phyloP scores from a whole-genome alignment of 768 basidiomycete genomes.

The Boletus insuetus region DNA sequence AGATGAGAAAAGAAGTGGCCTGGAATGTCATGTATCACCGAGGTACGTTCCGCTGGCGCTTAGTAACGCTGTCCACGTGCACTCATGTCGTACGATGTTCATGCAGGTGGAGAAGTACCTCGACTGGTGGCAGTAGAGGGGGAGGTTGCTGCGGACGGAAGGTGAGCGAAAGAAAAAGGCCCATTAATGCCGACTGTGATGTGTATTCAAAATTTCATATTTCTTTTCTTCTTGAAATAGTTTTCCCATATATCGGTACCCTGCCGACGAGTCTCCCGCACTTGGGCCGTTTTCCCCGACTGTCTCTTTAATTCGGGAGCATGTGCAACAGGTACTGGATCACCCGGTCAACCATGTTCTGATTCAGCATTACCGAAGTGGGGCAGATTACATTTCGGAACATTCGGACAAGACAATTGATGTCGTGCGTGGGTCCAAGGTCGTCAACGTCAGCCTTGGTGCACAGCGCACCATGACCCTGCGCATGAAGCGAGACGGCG shows the following conservation, averaged over 20 bases:
- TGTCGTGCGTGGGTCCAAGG: constrained; percentile 66
- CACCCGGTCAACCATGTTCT: constrained; percentile 83
- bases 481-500: constrained; percentile 56
- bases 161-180: constrained; percentile 32
- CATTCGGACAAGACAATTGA: constrained; percentile 89
- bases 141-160: constrained; percentile 47
- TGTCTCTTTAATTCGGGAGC: constrained; percentile 59
- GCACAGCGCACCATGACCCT: constrained; percentile 76
- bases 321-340: constrained; percentile 53
- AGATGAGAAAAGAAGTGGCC: constrained; percentile 57
- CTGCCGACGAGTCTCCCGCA: constrained; percentile 73
- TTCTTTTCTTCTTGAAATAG: constrained; percentile 31
- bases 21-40: constrained; percentile 77
- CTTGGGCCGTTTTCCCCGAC: constrained; percentile 66
- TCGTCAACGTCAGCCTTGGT: constrained; percentile 80
- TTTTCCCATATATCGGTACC: constrained; percentile 80
- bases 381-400: constrained; percentile 81
- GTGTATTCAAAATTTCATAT: background rate
- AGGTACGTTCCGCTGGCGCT: constrained; percentile 39
- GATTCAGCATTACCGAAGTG: constrained; percentile 77
- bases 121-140: constrained; percentile 63
- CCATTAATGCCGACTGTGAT: constrained; percentile 8
- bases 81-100: constrained; percentile 4
- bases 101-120: constrained; percentile 71
- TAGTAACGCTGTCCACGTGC: background rate